Base-by-base conservation (phyloP, 352 stramenopile genomes). In the Vaucheria bursata region DNA sequence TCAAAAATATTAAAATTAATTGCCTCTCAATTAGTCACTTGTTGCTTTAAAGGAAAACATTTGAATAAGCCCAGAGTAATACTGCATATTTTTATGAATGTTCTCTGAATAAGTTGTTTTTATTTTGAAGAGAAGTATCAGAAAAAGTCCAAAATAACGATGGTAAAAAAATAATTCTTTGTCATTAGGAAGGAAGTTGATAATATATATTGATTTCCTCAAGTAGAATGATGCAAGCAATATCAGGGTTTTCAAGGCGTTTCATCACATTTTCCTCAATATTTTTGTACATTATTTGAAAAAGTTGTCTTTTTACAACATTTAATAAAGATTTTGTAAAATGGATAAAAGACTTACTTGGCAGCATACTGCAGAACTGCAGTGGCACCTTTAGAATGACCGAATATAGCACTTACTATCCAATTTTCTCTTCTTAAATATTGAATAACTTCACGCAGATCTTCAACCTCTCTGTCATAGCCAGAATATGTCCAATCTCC, bases 301-400 rank as follows among this genome's bases (percentile, higher is more conserved):
- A 25, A 3, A 65, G 32, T 25, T 3, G 32, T 65, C 5, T 65
- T 65, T 29, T 32, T 25, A 29, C 32, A 65, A 65, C 29, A 29
- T 2, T 25, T 65, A 29, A 0, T 65, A 32, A 29, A 25, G 50
- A 65, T 25, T 65, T 29, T 25, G 50, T 25, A 29, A 32, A 4
- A 65, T 29, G 50, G 25, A 65, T n/a, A n/a, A n/a, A n/a, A 25
- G 12, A 59, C 65, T 36, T 40, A 72, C 65, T 72, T 72, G 1
- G 65, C 65, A 40, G 70, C 70, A 36, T 75, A 75, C 49, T 77
- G 34, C 50, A 74, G 1, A 35, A 52, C 34, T 32, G 8, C 38
- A 40, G 36, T 40, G 45, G 77, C 66, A 66, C 78, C 78, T 74
- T 83, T 83, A 8, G 78, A 83, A 69, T 83, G 78, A 1, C 78